phyloP scores from a whole-genome alignment of 2,329 filamentous ascomycete species.

The Dryadomyces quercus-mongolicae region DNA sequence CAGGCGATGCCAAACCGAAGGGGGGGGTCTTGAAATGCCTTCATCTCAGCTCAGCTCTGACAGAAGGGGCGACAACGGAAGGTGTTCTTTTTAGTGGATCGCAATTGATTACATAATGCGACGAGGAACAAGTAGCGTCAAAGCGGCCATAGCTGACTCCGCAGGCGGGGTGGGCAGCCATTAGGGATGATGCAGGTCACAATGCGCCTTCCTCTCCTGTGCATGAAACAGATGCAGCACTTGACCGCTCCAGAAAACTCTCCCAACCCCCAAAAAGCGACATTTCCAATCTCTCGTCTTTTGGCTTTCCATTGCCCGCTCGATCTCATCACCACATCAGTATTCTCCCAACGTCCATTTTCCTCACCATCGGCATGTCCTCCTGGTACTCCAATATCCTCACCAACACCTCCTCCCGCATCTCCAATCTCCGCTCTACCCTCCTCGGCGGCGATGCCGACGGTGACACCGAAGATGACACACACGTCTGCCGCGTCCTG shows the following conservation, averaged over 20 bases:
- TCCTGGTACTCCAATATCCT: constrained; percentile 71
- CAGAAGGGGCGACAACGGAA: no score
- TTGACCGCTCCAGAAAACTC: background rate
- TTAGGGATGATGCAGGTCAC: background rate
- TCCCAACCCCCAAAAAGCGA: background rate
- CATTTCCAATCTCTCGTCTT: background rate
- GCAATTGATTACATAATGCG: no score
- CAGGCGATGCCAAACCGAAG: no score
- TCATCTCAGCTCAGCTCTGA: no score
- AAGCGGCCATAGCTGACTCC: no score
- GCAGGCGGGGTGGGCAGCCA: no score
- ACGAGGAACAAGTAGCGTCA: no score
- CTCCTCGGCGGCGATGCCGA: constrained; percentile 55
- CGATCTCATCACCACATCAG: no score
- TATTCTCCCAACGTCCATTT: background rate
- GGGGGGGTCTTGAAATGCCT: no score
- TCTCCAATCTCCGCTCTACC: constrained; percentile 55
- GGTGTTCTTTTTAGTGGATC: no score
- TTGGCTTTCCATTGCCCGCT: background rate
- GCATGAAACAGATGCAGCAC: background rate
- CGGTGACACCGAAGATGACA: constrained; percentile 76
- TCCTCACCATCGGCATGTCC: constrained; percentile 39
- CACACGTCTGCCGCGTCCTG: constrained; percentile 86
- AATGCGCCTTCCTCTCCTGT: background rate
- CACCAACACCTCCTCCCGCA: constrained; percentile 51